Evolutionary conservation across 768 basidiomycete genomes (phyloP).

Genomic region (Favolaschia claudopus): DNA sequence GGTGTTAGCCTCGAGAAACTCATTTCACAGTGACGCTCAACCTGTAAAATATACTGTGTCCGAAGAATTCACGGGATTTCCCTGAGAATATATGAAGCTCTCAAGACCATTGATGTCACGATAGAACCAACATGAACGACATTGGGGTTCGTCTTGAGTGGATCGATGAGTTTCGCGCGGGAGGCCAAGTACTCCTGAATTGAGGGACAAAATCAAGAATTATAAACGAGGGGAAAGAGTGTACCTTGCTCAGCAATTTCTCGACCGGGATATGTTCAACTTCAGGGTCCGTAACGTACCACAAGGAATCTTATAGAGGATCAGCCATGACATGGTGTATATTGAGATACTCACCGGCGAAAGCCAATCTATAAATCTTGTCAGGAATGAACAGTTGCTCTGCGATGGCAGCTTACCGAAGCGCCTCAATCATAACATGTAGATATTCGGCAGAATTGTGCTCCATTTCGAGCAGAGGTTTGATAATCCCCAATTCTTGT

Average conservation of each 20-base stretch:
- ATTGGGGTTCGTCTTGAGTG: slow-evolving; percentile 65
- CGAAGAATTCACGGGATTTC: slow-evolving; percentile 82
- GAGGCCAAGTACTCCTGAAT: slow-evolving; percentile 80
- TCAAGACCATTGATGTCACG: not conserved
- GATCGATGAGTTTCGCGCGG: slow-evolving; percentile 83
- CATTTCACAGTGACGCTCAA: slow-evolving; percentile 27
- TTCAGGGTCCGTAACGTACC: slow-evolving; percentile 93
- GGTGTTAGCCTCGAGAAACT: too few relatives aligned
- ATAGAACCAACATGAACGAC: slow-evolving; percentile 66
- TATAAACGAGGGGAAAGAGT: slow-evolving; percentile 2
- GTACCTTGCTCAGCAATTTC: slow-evolving; percentile 84
- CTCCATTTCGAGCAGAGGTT: slow-evolving; percentile 78
- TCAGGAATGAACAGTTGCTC: too few relatives aligned
- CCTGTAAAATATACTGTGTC: slow-evolving; percentile 97
- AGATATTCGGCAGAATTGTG: slow-evolving; percentile 93
- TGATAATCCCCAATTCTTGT: slow-evolving; percentile 74
- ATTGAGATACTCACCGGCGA: slow-evolving; percentile 65
- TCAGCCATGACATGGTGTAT: not conserved
- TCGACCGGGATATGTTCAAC: slow-evolving; percentile 79
- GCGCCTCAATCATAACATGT: slow-evolving; percentile 85
- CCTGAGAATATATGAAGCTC: slow-evolving; percentile 53
- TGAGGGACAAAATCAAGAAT: slow-evolving; percentile 1
- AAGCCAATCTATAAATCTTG: slow-evolving; percentile 57
- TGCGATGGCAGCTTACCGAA: slow-evolving; percentile 59
- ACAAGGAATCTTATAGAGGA: slow-evolving; percentile 71